These are phyloP conservation scores for Podaxis sp. DNA, from an alignment of 768 basidiomycete species.

Conservation along the genomic window DNA sequence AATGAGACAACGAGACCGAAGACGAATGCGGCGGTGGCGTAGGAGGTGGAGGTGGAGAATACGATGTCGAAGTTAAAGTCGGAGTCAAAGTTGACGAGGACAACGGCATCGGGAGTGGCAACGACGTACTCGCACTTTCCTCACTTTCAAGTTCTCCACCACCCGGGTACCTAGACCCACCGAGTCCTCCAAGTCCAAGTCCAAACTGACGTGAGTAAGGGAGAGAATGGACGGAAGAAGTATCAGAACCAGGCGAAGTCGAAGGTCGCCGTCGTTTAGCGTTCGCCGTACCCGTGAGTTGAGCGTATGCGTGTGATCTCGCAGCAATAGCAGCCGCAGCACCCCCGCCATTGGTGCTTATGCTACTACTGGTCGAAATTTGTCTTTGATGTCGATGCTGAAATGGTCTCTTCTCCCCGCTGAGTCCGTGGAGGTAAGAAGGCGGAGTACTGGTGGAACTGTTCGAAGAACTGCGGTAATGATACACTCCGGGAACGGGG, in stretches of 20 bases:
- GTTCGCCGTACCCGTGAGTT: constrained; percentile 6
- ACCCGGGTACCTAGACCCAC: not conserved
- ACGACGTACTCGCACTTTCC: not conserved
- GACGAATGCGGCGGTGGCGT: constrained; percentile 10
- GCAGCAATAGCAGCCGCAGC: constrained; percentile 11
- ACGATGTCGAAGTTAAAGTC: not conserved
- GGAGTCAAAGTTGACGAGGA: constrained; percentile 2
- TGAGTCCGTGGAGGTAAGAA: constrained; percentile 12
- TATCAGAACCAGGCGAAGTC: constrained; percentile 10
- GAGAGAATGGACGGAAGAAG: constrained; percentile 5
- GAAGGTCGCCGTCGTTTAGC: constrained; percentile 12
- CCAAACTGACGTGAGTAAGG: not conserved
- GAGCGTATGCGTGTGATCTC: constrained; percentile 11
- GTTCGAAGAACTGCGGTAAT: constrained; percentile 8
- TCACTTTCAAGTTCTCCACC: not conserved
- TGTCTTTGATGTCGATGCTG: constrained; percentile 8
- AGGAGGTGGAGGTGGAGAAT: not conserved
- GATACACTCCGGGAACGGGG: not conserved
- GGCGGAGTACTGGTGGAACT: constrained; percentile 1
- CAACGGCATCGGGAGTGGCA: not conserved
- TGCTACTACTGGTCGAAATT: constrained; percentile 4
- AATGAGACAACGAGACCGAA: constrained; percentile 9
- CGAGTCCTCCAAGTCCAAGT: not conserved
- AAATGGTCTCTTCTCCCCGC: not conserved
- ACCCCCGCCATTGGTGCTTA: constrained; percentile 1